A percentile compares a stretch with the other conserved stretches of the same genome.
These are phyloP conservation scores for Penicillium salamii DNA, from an alignment of 495 filamentous ascomycete genomes.

Conservation along the genomic window DNA sequence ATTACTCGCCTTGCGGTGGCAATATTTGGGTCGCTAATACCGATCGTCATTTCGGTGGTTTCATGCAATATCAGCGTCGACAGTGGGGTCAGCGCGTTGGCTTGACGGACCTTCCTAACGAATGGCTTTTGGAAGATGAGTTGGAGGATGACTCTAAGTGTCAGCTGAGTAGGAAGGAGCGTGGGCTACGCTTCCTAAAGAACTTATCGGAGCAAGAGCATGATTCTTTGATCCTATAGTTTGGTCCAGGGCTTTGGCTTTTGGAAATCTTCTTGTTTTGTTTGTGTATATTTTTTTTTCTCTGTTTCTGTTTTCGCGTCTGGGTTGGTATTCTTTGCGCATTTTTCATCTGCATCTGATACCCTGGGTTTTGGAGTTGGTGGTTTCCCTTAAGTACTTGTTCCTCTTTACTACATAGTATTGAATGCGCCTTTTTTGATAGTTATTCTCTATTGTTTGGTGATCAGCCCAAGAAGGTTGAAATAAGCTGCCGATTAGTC, in stretches of 20 bases:
- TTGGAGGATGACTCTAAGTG: conserved; percentile 37
- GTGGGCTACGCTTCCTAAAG: conserved; percentile 32
- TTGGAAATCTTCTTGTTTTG: too few species aligned
- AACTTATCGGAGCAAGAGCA: conserved; percentile 35
- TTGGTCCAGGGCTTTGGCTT: conserved; percentile 21
- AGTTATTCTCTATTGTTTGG: too few species aligned
- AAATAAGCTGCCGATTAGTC: too few species aligned
- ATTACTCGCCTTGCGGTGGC: conserved; percentile 68
- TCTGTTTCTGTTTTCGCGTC: neutral
- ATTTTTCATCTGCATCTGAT: conserved; percentile 23
- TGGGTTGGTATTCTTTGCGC: conserved; percentile 7
- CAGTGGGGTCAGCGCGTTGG: conserved; percentile 41
- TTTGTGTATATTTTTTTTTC: neutral
- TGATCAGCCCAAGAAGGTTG: too few species aligned
- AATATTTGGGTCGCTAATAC: conserved; percentile 71
- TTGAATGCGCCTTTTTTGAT: too few species aligned
- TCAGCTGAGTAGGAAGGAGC: conserved; percentile 30
- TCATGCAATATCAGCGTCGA: conserved; percentile 70
- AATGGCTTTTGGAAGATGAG: conserved; percentile 36
- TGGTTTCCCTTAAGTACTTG: too few species aligned
- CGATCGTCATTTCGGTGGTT: conserved; percentile 72
- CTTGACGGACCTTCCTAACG: conserved; percentile 29
- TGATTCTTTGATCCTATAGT: conserved; percentile 32
- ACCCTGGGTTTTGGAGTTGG: conserved; percentile 22
- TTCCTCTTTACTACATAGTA: too few species aligned